These are phyloP conservation scores for Pisolithus orientalis DNA, from an alignment of 768 basidiomycete species.

Conservation along the genomic window DNA sequence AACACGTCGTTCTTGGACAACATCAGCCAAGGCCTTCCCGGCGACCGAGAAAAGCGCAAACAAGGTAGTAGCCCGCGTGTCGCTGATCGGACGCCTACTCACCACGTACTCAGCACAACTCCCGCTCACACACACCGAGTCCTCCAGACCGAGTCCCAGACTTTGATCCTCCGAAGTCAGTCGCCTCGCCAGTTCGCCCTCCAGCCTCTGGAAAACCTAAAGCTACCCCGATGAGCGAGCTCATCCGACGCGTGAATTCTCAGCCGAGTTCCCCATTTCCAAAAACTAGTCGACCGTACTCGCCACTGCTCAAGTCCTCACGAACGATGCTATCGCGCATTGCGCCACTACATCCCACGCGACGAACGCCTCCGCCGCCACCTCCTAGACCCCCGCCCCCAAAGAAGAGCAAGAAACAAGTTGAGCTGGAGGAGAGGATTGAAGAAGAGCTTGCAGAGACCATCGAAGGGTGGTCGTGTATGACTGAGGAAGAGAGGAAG, in stretches of 20 bases:
- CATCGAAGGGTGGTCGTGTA: conserved; percentile 55
- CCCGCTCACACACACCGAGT: conserved; percentile 1
- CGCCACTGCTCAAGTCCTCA: conserved; percentile 61
- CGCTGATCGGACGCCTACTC: background rate
- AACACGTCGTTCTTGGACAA: background rate
- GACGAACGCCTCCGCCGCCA: conserved; percentile 68
- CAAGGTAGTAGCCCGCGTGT: conserved; percentile 9
- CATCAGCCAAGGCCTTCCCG: background rate
- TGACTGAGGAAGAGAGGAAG: conserved; percentile 38
- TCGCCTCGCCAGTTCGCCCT: conserved; percentile 10
- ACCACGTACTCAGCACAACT: conserved; percentile 12
- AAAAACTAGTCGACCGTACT: conserved; percentile 36
- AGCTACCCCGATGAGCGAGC: conserved; percentile 64
- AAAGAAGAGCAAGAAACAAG: conserved; percentile 77
- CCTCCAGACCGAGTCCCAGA: background rate
- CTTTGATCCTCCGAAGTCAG: conserved; percentile 3
- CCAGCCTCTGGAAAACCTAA: conserved; percentile 46
- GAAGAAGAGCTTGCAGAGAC: conserved; percentile 74
- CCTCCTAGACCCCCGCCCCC: conserved; percentile 62
- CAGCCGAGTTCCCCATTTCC: conserved; percentile 52
- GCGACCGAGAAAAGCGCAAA: conserved; percentile 3
- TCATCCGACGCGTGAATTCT: conserved; percentile 67
- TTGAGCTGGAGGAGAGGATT: conserved; percentile 71
- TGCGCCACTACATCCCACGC: conserved; percentile 70
- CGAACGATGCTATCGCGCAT: conserved; percentile 57